These are phyloP conservation scores for Thraustotheca clavata DNA, from an alignment of 352 stramenopile species.

Conservation along the genomic window DNA sequence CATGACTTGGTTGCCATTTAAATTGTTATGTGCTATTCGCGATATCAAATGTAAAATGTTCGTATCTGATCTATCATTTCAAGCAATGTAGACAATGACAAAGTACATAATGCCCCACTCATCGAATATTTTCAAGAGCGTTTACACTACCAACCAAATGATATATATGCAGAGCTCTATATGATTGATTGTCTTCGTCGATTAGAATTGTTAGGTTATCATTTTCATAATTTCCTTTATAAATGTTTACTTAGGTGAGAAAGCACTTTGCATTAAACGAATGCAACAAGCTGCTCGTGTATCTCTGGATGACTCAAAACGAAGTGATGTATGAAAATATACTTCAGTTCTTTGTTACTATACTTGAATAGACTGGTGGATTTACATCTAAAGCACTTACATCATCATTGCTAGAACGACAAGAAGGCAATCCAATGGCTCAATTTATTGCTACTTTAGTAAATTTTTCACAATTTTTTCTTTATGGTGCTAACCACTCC, in stretches of 20 bases:
- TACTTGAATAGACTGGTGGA: too few relatives aligned
- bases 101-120: conserved; percentile 33
- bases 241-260: background rate
- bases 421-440: background rate
- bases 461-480: conserved; percentile 8
- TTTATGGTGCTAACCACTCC: background rate
- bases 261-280: conserved; percentile 1
- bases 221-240: background rate
- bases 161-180: conserved; percentile 48
- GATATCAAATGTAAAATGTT: conserved; percentile 19
- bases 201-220: conserved; percentile 17
- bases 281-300: background rate
- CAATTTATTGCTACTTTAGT: conserved; percentile 15
- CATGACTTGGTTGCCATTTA: conserved; percentile 44
- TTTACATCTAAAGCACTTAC: background rate
- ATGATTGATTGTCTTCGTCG: conserved; percentile 37
- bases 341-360: too few relatives aligned
- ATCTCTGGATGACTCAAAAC: conserved; percentile 16
- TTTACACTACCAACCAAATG: conserved; percentile 20
- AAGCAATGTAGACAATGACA: background rate
- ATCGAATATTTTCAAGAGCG: conserved; percentile 40
- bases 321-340: background rate
- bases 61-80: background rate
- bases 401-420: background rate
- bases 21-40: conserved; percentile 34